A percentile compares a stretch with the other conserved stretches of the same genome.
These are phyloP conservation scores for Zoysia pacifica DNA, from an alignment of 176 grass and related monocot species.

Conservation along the genomic window DNA sequence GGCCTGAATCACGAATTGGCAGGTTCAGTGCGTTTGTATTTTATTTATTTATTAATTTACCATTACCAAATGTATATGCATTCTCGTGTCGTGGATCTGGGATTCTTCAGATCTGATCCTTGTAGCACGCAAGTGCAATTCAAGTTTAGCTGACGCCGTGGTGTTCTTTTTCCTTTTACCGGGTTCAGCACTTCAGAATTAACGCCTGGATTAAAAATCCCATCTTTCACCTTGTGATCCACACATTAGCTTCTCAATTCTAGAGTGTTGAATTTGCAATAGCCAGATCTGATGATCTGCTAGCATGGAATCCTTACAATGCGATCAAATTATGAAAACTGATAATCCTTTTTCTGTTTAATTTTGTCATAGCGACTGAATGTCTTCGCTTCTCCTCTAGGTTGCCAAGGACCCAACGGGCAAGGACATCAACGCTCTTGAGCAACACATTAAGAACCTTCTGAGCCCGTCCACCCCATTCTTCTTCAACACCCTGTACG, in stretches of 20 bases:
- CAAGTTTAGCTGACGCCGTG: background rate
- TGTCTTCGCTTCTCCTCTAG: constrained; percentile 27
- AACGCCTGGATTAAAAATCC: background rate
- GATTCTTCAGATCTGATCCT: constrained; percentile 24
- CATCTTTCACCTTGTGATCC: background rate
- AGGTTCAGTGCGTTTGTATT: too few relatives aligned
- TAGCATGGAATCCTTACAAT: background rate
- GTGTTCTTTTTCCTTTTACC: background rate
- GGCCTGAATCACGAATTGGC: too few relatives aligned
- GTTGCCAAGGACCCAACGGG: constrained; percentile 88
- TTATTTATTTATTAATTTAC: too few relatives aligned
- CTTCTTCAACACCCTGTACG: constrained; percentile 95
- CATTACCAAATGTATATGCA: too few relatives aligned
- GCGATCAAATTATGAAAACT: background rate
- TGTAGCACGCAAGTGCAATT: background rate
- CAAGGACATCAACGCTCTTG: constrained; percentile 86
- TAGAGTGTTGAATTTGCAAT: background rate
- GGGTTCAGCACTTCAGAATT: background rate
- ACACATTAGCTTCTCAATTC: background rate
- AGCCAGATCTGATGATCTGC: background rate
- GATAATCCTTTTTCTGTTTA: background rate
- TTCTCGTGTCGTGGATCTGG: constrained; percentile 20
- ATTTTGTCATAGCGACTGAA: constrained; percentile 9
- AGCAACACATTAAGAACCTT: constrained; percentile 95
- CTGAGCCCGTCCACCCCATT: constrained; percentile 74